Base-by-base conservation (phyloP, 352 stramenopile species). In the Phytophthora rubi region DNA sequence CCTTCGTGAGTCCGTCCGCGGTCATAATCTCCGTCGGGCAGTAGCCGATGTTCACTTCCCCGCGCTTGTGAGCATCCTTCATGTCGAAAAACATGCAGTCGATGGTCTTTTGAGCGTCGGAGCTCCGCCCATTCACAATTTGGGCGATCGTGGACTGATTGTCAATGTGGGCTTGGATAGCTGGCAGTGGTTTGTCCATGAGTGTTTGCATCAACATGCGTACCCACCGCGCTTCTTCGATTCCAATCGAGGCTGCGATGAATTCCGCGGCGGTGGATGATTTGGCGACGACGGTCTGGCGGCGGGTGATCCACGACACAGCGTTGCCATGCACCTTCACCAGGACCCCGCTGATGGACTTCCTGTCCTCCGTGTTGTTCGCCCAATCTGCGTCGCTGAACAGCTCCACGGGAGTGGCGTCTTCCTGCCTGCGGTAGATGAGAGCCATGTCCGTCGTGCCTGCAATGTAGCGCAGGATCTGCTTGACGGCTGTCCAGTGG, bases 241-340 rank as follows among this genome's bases (percentile, higher is more conserved):
- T 23, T n/a, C 23, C 23, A 23, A 55, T 55, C 8, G 30, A 16
- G 9, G 59, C 30, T 21, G 47, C 51, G 15, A 65, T 58, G 37
- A 48, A 65, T 23, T 66, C 49, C 2, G 49, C 59, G 12, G 35
- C 15, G 1, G 59, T 66, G 2, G 59, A 54, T 23, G 59, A 59
- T 15, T 42, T 66, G 5, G 59, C 21, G 4, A 51, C 28, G 9
- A 45, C 3, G 10, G 13, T 15, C 12, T 66, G 48, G 2, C 21
- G 47, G 7, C 28, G 18, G 53, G 13, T 59, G 37, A 1, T 37
- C 6, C 33, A 37, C 33, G 33, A 12, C 33, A 53, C 49, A 8
- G 48, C 16, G n/a, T 51, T 47, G 7, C 55, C 48, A 16, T 53
- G 26, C 4, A 45, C 59, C 26, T 66, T 35, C 18, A 53, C 2